These are phyloP conservation scores for Sporothrix sp. DNA, from an alignment of 2,329 filamentous ascomycete genomes.

Conservation along the genomic window DNA sequence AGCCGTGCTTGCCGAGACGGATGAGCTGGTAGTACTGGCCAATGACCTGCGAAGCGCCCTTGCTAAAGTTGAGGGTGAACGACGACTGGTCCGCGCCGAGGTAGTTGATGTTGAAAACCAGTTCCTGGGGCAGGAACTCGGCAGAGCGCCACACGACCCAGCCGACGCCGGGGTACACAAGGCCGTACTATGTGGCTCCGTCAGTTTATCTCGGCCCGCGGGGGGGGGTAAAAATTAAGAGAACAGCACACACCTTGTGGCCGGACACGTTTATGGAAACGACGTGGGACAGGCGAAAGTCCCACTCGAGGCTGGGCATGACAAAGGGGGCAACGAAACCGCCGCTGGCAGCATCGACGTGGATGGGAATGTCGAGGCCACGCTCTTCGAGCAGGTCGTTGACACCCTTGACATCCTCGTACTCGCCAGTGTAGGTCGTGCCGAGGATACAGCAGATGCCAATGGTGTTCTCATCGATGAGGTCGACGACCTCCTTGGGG, in stretches of 20 bases:
- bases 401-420: slow-evolving; percentile 86
- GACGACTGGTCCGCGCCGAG: slow-evolving; percentile 90
- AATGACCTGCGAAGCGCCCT: slow-evolving; percentile 88
- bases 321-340: slow-evolving; percentile 93
- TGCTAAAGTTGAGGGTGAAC: slow-evolving; percentile 96
- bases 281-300: slow-evolving; percentile 81
- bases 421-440: slow-evolving; percentile 91
- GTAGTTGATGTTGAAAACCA: slow-evolving; percentile 99
- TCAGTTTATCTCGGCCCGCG: background rate
- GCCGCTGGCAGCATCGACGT: slow-evolving; percentile 86
- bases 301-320: slow-evolving; percentile 74
- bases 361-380: slow-evolving; percentile 72
- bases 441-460: slow-evolving; percentile 88
- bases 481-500: slow-evolving; percentile 47
- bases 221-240: background rate
- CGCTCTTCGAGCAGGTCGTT: slow-evolving; percentile 75
- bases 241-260: slow-evolving; percentile 51
- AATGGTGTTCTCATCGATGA: slow-evolving; percentile 65
- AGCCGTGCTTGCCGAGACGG: slow-evolving; percentile 84
- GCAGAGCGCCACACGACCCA: slow-evolving; percentile 86
- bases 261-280: slow-evolving; percentile 91
- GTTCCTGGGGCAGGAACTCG: slow-evolving; percentile 76
- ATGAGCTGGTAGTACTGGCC: slow-evolving; percentile 98
- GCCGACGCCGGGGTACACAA: slow-evolving; percentile 82
- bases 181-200: slow-evolving; percentile 34